Evolutionary conservation across 805 yeast species (phyloP), one percentile per base, ranked within the genome.

Genomic region (Spathaspora boniae): DNA sequence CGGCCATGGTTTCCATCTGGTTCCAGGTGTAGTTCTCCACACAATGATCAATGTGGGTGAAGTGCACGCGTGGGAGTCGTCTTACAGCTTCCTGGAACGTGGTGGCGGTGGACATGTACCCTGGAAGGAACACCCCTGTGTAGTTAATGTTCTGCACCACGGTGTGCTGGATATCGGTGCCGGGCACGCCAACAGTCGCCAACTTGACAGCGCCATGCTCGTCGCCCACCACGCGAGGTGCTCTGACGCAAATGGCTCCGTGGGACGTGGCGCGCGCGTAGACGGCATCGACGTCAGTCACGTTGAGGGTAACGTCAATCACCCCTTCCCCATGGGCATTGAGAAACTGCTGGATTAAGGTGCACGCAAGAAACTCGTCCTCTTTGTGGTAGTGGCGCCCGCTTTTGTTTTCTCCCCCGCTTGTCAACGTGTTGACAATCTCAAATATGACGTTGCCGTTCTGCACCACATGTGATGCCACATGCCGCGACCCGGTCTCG

Each of bases 1-100:
- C 60, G 46, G 88, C 82, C 0, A 77, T 74, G 4, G 46, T 46
- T 20, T 66, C 69, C 82, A 85, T 76, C 46, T 73, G 63, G 48
- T 79, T 59, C 89, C 89, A 83, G 27, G 72, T 75, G 45, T 78
- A 80, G 57, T 84, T 86, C 45, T 82, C 89, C 14, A 86, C 95
- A 50, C 86, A 80, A 50, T 86, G 95, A 56, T 86, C 95, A 41
- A 86, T 73, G 4, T 53, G 48, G 1, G 46, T 47, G 26, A 81
- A 57, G 0, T 54, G 41, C 12, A 76, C 54, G n/a, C 56, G 56
- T 7, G 71, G 71, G 7, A 47, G 33, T n/a, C n/a, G n/a, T n/a
- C n/a, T n/a, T n/a, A 36, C 19, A 15, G 21, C 31, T 8, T 41
- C 24, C 11, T 37, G 40, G 4, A 21, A n/a, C 4, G 16, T 12